phyloP scores from a whole-genome alignment of 2,329 filamentous ascomycete species.

The Dactylellina leptospora region DNA sequence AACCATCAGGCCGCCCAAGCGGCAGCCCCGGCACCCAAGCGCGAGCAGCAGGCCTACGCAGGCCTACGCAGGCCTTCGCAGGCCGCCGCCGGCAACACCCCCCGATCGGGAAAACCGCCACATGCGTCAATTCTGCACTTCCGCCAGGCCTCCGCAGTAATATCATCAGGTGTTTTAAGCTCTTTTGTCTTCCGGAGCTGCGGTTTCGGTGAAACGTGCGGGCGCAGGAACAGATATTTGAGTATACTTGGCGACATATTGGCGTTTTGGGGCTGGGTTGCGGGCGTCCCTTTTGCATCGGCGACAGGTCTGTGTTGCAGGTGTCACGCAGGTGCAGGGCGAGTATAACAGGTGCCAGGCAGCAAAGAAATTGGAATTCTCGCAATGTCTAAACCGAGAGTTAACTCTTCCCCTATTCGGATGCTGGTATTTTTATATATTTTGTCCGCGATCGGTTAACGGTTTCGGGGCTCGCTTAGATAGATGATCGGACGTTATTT shows the following conservation, averaged over 20 bases:
- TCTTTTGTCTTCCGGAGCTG: too few species aligned
- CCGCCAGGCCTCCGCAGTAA: not conserved
- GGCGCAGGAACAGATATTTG: not conserved
- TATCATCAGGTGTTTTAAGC: too few species aligned
- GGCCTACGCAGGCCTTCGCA: not conserved
- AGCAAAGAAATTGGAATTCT: slow-evolving; percentile 4
- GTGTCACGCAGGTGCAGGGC: not conserved
- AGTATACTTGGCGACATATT: slow-evolving; percentile 22
- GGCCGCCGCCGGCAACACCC: not conserved
- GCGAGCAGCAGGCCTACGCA: not conserved
- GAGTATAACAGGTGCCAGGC: slow-evolving; percentile 1
- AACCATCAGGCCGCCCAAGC: not conserved
- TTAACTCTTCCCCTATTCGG: not conserved
- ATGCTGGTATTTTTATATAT: not conserved
- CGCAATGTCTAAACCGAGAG: too few species aligned
- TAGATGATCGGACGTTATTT: not conserved
- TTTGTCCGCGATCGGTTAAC: not conserved
- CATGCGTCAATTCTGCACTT: not conserved
- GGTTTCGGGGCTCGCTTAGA: not conserved
- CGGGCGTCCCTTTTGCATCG: slow-evolving; percentile 2
- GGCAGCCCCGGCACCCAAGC: not conserved
- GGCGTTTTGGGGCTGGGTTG: slow-evolving; percentile 17
- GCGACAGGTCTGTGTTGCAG: slow-evolving; percentile 20
- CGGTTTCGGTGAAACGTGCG: not conserved
- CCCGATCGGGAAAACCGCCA: slow-evolving; percentile 1